Percentiles rank a stretch among this genome's conserved stretches.
These are phyloP conservation scores for Beauveria australis DNA, from an alignment of 2,329 filamentous ascomycete genomes.

Conservation along the genomic window DNA sequence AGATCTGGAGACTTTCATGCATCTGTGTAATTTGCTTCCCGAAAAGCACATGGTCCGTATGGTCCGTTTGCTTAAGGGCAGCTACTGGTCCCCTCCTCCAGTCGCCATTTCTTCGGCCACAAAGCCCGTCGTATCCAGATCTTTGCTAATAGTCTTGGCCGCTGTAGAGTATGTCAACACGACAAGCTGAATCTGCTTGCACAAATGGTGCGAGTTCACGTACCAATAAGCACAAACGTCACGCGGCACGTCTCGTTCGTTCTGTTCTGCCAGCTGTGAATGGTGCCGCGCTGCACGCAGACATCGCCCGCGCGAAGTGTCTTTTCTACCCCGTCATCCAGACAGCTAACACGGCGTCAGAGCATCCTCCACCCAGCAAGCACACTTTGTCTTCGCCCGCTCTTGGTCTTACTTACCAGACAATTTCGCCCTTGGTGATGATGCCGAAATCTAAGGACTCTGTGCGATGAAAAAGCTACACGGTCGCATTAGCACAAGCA, in stretches of 20 bases:
- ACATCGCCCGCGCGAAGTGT: slow-evolving; percentile 16
- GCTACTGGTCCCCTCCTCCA: neutral
- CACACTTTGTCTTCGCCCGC: too few relatives aligned
- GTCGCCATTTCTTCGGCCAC: neutral
- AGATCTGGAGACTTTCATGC: too few relatives aligned
- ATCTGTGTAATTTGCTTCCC: too few relatives aligned
- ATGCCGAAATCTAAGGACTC: slow-evolving; percentile 19
- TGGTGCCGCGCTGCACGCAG: slow-evolving; percentile 17
- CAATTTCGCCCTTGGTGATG: slow-evolving; percentile 14
- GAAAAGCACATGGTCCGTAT: too few relatives aligned
- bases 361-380: neutral
- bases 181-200: neutral
- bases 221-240: slow-evolving; percentile 16
- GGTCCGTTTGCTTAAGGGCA: too few relatives aligned
- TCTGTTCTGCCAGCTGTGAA: slow-evolving; percentile 17
- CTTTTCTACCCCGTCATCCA: slow-evolving; percentile 16
- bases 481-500: neutral
- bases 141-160: slow-evolving; percentile 1
- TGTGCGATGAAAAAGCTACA: slow-evolving; percentile 16
- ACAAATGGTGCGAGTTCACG: neutral
- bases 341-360: slow-evolving; percentile 8
- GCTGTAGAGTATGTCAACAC: neutral
- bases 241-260: slow-evolving; percentile 15
- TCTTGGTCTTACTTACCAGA: slow-evolving; percentile 9
- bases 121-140: neutral